phyloP scores from a whole-genome alignment of 805 yeast species.

The Naumovozyma dairenensis region DNA sequence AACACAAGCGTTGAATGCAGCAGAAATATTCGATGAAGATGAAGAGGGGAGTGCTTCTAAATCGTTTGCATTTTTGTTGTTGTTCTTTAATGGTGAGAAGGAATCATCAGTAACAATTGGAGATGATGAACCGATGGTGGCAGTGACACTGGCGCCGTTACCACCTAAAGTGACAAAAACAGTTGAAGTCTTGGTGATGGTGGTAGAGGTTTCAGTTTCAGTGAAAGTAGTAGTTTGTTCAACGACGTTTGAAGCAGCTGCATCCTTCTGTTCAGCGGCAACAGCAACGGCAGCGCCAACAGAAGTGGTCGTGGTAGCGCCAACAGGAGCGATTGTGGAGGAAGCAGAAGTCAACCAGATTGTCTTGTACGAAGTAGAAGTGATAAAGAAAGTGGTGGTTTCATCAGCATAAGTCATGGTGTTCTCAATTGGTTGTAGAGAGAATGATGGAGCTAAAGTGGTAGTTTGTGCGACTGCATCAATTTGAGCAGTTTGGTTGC shows the following conservation, averaged over 20 bases:
- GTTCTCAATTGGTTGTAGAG: slow-evolving; percentile 12
- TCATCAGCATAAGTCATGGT: slow-evolving; percentile 16
- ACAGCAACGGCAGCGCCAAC: slow-evolving; percentile 10
- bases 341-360: slow-evolving; percentile 10
- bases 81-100: background rate
- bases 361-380: slow-evolving; percentile 17
- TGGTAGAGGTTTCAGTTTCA: background rate
- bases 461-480: slow-evolving; percentile 2
- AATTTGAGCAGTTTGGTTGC: slow-evolving; percentile 11
- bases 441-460: slow-evolving; percentile 15
- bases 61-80: background rate
- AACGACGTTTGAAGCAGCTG: too few relatives aligned
- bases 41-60: background rate
- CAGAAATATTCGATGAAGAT: slow-evolving; percentile 7
- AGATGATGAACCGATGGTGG: too few relatives aligned
- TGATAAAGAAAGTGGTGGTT: slow-evolving; percentile 19
- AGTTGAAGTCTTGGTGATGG: background rate
- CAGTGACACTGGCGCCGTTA: background rate
- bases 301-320: slow-evolving; percentile 1
- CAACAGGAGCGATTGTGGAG: background rate
- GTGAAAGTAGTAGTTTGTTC: background rate
- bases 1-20: slow-evolving; percentile 15
- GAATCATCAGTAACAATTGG: background rate
- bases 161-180: background rate
- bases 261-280: slow-evolving; percentile 3